phyloP scores from a whole-genome alignment of 495 filamentous ascomycete genomes.

The Corynascus novoguineensis region DNA sequence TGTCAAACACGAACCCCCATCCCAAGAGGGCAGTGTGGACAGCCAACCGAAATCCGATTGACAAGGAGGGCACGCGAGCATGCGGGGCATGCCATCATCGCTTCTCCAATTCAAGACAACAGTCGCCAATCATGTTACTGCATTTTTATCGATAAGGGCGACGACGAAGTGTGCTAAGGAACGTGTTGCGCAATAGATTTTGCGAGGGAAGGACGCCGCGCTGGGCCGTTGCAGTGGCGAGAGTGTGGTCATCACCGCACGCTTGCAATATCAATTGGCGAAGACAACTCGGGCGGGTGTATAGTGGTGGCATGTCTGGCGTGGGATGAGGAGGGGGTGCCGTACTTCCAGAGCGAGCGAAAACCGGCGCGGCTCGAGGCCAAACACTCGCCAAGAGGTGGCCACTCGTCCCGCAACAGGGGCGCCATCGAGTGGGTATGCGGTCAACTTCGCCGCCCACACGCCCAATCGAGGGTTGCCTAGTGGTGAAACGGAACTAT shows the following conservation, averaged over 20 bases:
- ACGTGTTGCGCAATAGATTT: neutral
- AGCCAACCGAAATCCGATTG: neutral
- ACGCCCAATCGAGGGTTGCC: constrained; percentile 1
- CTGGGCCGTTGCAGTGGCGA: neutral
- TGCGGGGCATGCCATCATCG: neutral
- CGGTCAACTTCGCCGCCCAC: constrained; percentile 12
- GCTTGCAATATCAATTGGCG: constrained; percentile 8
- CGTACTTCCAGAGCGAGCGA: constrained; percentile 17
- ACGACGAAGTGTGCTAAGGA: neutral
- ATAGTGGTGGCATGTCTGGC: constrained; percentile 6
- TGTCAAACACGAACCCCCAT: constrained; percentile 3
- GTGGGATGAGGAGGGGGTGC: constrained; percentile 18
- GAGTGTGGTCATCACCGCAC: constrained; percentile 1
- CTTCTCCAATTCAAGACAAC: neutral
- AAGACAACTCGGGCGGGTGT: constrained; percentile 3
- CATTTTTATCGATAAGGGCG: constrained; percentile 4
- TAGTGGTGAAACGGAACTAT: constrained; percentile 15
- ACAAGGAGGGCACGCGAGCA: constrained; percentile 10
- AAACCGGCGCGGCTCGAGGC: constrained; percentile 18
- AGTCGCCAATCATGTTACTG: constrained; percentile 1
- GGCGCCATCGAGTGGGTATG: constrained; percentile 4
- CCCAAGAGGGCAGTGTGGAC: neutral
- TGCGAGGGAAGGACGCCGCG: neutral
- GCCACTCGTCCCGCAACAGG: constrained; percentile 20
- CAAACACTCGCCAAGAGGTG: constrained; percentile 20